Conservation (phyloP, 306 rosid genomes). For the Malus fusca region DNA sequence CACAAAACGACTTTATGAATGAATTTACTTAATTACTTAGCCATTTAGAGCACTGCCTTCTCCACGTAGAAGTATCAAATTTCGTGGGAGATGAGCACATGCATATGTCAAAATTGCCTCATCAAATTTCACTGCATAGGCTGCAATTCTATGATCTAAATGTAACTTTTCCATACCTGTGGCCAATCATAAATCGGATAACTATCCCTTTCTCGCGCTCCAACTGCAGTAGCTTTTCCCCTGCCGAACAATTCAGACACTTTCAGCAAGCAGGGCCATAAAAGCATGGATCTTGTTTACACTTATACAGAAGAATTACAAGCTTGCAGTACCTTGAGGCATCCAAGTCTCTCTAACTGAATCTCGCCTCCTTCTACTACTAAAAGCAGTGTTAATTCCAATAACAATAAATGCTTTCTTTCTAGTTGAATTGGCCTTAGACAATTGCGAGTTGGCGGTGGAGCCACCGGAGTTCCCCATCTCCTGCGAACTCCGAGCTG, state of each 20-base stretch:
- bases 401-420: conserved; percentile 81
- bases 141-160: neutral
- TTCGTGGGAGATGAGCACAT: neutral
- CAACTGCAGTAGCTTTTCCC: conserved; percentile 78
- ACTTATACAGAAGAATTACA: neutral
- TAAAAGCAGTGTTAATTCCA: conserved; percentile 96
- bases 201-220: conserved; percentile 93
- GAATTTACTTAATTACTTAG: neutral
- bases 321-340: conserved; percentile 67
- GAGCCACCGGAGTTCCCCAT: conserved; percentile 35
- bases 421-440: conserved; percentile 25
- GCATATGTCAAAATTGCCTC: neutral
- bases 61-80: neutral
- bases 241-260: conserved; percentile 26
- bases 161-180: conserved; percentile 44
- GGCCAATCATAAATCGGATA: conserved; percentile 96
- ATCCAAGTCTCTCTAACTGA: conserved; percentile 98
- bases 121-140: neutral
- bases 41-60: neutral
- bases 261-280: conserved; percentile 22
- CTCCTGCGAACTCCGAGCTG: conserved; percentile 62
- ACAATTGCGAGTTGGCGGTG: conserved; percentile 10
- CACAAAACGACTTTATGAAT: neutral
- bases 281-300: neutral
- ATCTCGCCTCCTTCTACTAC: conserved; percentile 94